phyloP scores from a whole-genome alignment of 257 asterid species.

The Capsicum pubescens region DNA sequence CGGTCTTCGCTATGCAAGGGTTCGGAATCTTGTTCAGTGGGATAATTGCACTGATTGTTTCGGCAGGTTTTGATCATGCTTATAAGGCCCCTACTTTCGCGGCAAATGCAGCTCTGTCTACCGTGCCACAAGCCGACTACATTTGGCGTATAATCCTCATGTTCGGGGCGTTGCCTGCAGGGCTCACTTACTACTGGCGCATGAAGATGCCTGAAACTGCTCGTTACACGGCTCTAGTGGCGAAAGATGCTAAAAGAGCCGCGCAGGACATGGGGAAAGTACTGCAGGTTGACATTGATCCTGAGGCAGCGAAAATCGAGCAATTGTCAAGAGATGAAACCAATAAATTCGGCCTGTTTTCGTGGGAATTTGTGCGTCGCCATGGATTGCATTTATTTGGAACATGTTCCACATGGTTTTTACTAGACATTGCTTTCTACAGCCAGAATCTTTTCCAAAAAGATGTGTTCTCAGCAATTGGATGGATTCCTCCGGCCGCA shows the following conservation, averaged over 20 bases:
- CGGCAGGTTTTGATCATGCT: constrained; percentile 5
- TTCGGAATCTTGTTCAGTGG: constrained; percentile 38
- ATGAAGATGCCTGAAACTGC: constrained; percentile 43
- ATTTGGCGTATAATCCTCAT: constrained; percentile 43
- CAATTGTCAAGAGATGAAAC: background rate
- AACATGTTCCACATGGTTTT: constrained; percentile 38
- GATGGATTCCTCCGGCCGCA: constrained; percentile 26
- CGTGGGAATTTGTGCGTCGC: constrained; percentile 31
- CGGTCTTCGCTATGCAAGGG: constrained; percentile 45
- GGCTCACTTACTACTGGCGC: constrained; percentile 38
- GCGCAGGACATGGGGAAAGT: constrained; percentile 39
- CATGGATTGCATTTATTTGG: constrained; percentile 40
- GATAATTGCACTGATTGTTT: constrained; percentile 14
- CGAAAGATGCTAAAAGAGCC: constrained; percentile 36
- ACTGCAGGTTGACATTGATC: constrained; percentile 33
- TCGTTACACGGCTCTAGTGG: constrained; percentile 36
- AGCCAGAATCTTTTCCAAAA: background rate
- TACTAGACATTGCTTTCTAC: constrained; percentile 31
- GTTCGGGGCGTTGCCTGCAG: constrained; percentile 40
- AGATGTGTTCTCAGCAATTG: background rate
- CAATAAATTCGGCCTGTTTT: constrained; percentile 29
- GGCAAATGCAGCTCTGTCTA: constrained; percentile 28
- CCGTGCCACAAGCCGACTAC: constrained; percentile 35
- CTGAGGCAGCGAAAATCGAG: background rate
- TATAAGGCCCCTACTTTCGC: background rate